A percentile compares a stretch with the other conserved stretches of the same genome.
Evolutionary conservation across 345 rosid genomes (phyloP).

Genomic region (Populus simonii): DNA sequence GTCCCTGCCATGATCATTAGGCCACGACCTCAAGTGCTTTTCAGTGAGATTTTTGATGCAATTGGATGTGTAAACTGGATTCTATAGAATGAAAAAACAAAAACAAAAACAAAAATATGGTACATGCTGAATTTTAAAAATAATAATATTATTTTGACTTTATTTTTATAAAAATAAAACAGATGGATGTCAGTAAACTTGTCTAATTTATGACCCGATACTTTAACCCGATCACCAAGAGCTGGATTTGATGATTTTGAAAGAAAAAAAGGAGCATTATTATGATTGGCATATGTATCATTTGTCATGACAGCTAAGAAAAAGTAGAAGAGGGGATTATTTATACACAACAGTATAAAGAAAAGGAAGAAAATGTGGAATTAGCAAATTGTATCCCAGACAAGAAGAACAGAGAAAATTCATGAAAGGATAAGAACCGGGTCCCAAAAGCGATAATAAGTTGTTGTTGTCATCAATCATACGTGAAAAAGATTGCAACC

Average conservation of each 20-base stretch:
- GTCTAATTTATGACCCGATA: too few species aligned
- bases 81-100: too few species aligned
- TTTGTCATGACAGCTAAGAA: not conserved
- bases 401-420: not conserved
- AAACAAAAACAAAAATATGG: too few species aligned
- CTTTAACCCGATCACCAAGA: too few species aligned
- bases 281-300: not conserved
- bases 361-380: not conserved
- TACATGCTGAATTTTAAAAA: too few species aligned
- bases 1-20: too few species aligned
- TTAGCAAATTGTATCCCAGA: not conserved
- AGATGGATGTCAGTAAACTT: fast-evolving
- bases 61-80: too few species aligned
- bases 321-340: not conserved
- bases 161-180: too few species aligned
- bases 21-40: too few species aligned
- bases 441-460: not conserved
- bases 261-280: not conserved
- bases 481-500: not conserved
- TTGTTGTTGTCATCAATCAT: not conserved
- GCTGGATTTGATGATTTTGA: too few species aligned
- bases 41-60: too few species aligned
- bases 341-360: not conserved
- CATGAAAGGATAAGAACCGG: not conserved
- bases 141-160: too few species aligned